Evolutionary conservation across 768 basidiomycete genomes (phyloP).

Genomic region (Lactarius psammicola): DNA sequence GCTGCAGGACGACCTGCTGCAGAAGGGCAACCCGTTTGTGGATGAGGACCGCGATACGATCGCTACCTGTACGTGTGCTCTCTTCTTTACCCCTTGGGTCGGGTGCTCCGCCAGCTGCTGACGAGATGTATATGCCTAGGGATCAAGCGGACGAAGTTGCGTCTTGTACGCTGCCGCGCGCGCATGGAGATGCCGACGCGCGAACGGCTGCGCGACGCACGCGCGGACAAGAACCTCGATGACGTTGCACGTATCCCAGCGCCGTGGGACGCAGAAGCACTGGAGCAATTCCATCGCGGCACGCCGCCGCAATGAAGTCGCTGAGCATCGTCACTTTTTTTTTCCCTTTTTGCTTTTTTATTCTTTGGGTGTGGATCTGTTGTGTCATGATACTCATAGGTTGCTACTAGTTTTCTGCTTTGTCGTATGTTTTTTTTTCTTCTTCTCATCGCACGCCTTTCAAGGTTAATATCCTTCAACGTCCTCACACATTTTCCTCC

Average conservation of each 20-base stretch:
- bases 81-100: conserved; percentile 4
- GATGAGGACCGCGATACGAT: conserved; percentile 81
- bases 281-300: conserved; percentile 22
- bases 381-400: conserved; percentile 3
- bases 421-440: conserved; percentile 3
- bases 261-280: conserved; percentile 43
- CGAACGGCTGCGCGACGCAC: conserved; percentile 72
- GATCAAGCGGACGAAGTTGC: conserved; percentile 83
- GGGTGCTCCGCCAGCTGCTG: conserved; percentile 12
- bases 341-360: neutral
- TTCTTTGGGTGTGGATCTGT: conserved; percentile 3
- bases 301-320: neutral
- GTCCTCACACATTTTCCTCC: neutral
- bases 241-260: conserved; percentile 69
- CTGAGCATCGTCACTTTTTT: neutral
- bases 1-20: conserved; percentile 82
- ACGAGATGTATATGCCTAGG: conserved; percentile 41
- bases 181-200: conserved; percentile 75
- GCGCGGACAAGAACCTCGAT: conserved; percentile 75
- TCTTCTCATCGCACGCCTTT: conserved; percentile 1
- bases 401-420: neutral
- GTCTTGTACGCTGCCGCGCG: conserved; percentile 72
- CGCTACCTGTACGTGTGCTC: conserved; percentile 64
- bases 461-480: neutral
- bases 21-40: conserved; percentile 79